A percentile compares a stretch with the other conserved stretches of the same genome.
Conservation (phyloP, 768 basidiomycete genomes). For the Rhizopogon rudus region DNA sequence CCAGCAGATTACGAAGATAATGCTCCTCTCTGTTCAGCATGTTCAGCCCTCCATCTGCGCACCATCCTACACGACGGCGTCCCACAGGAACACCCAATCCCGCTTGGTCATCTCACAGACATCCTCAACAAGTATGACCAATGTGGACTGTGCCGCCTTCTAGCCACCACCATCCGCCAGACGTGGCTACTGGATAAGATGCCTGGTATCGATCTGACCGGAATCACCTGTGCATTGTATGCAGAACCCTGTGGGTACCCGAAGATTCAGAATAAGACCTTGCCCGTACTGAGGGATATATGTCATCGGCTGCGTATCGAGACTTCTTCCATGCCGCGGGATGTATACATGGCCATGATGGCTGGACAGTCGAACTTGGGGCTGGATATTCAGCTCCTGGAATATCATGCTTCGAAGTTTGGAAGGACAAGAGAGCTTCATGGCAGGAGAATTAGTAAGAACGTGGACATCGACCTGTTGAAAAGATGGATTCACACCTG, state of each 20-base stretch:
- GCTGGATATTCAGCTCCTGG: background rate
- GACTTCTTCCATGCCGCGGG: background rate
- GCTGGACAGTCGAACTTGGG: background rate
- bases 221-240: background rate
- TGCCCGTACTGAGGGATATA: background rate
- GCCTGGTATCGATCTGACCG: background rate
- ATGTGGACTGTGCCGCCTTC: constrained; percentile 1
- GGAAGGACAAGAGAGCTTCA: constrained; percentile 1
- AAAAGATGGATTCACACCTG: background rate
- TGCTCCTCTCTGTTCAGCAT: background rate
- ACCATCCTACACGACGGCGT: constrained; percentile 1
- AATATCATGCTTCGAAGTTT: background rate
- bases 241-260: too few relatives aligned
- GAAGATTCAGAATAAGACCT: background rate
- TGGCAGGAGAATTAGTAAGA: background rate
- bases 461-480: background rate
- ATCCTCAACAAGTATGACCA: background rate
- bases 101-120: background rate
- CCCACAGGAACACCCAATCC: background rate
- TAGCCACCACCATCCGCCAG: background rate
- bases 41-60: background rate
- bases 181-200: background rate
- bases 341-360: background rate
- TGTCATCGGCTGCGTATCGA: constrained; percentile 1
- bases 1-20: too few relatives aligned